Evolutionary conservation across 2,329 filamentous ascomycete genomes (phyloP).

Genomic region (Penicillium sp.): DNA sequence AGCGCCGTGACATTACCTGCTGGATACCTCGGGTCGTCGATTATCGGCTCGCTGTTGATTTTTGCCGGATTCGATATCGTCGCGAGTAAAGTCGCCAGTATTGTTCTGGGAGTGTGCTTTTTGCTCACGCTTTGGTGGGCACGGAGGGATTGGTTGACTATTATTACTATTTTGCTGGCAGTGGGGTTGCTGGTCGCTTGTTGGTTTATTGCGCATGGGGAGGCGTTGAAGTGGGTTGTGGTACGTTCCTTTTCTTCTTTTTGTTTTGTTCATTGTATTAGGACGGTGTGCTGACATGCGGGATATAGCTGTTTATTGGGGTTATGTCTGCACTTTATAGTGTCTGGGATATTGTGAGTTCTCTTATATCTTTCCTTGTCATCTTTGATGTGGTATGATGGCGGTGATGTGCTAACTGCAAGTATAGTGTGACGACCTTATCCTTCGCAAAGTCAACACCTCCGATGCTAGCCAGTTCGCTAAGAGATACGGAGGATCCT

Average conservation of each 20-base stretch:
- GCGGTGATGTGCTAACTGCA: no score
- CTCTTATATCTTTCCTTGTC: no score
- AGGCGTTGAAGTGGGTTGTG: slow-evolving; percentile 64
- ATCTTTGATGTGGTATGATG: no score
- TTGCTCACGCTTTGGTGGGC: slow-evolving; percentile 76
- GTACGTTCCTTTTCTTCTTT: slow-evolving; percentile 38
- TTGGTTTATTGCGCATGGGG: slow-evolving; percentile 71
- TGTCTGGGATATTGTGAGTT: slow-evolving; percentile 65
- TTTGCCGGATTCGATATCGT: slow-evolving; percentile 77
- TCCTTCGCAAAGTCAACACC: slow-evolving; percentile 68
- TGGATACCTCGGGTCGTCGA: slow-evolving; percentile 66
- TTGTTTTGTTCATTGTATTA: no score
- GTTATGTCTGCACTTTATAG: slow-evolving; percentile 74
- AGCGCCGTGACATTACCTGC: slow-evolving; percentile 64
- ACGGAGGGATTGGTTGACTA: slow-evolving; percentile 66
- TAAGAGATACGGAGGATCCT: slow-evolving; percentile 66
- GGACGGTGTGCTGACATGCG: no score
- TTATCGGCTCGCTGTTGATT: slow-evolving; percentile 68
- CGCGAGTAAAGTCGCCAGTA: slow-evolving; percentile 67
- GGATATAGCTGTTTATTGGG: slow-evolving; percentile 63
- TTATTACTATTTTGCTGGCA: slow-evolving; percentile 59
- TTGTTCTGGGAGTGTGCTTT: slow-evolving; percentile 65
- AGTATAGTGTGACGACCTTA: slow-evolving; percentile 62
- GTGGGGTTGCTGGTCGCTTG: slow-evolving; percentile 63
- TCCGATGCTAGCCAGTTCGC: slow-evolving; percentile 74